phyloP scores from a whole-genome alignment of 1,284 basidiomycete genomes.

The Apiotrichum sp. region DNA sequence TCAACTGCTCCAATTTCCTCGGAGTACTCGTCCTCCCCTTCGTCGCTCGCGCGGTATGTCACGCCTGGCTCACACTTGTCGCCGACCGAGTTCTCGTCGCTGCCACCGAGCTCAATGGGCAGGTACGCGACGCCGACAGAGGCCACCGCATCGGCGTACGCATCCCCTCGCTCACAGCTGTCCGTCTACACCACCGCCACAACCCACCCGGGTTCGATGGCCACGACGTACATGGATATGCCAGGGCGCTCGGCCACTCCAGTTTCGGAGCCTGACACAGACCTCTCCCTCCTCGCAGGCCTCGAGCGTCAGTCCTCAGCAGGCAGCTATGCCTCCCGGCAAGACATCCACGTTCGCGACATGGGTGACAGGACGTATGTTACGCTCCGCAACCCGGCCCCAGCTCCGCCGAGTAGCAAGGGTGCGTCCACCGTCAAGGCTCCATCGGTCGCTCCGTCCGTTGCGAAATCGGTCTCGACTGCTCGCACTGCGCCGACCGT shows the following conservation, averaged over 20 bases:
- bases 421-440: not conserved
- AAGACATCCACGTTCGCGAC: not conserved
- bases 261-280: constrained; percentile 34
- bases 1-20: not conserved
- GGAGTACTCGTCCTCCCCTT: not conserved
- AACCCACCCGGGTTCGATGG: not conserved
- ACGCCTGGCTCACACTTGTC: not conserved
- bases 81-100: not conserved
- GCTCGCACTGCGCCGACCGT: too few species aligned
- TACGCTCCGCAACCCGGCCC: not conserved
- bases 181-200: not conserved
- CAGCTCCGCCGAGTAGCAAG: not conserved
- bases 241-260: constrained; percentile 20
- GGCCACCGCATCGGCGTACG: not conserved
- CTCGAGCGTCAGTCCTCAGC: constrained; percentile 36
- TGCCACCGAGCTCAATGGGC: not conserved
- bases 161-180: not conserved
- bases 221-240: not conserved
- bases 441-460: too few species aligned
- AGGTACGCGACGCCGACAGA: not conserved
- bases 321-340: not conserved
- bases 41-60: not conserved
- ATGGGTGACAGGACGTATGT: not conserved
- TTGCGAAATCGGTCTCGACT: too few species aligned
- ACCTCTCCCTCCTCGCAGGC: constrained; percentile 29